phyloP scores from a whole-genome alignment of 2,329 filamentous ascomycete genomes.

The Tolypocladium guangdongense region DNA sequence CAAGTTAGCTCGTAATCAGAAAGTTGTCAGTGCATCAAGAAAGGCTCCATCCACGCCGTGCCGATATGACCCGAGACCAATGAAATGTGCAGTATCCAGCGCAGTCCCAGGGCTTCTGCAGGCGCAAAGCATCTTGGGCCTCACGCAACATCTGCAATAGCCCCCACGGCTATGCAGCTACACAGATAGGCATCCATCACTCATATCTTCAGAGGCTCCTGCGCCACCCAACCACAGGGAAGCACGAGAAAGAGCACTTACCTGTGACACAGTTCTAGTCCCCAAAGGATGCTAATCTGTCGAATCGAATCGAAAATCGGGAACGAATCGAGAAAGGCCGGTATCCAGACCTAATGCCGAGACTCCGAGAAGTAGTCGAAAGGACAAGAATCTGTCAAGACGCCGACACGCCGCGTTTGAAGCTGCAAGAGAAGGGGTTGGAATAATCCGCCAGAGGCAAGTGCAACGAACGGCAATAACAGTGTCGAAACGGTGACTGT shows the following conservation, averaged over 20 bases:
- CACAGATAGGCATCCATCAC: too few relatives aligned
- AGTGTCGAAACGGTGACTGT: slow-evolving; percentile 8
- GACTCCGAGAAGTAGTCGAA: slow-evolving; percentile 26
- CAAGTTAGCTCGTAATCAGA: neutral
- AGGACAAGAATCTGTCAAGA: slow-evolving; percentile 25
- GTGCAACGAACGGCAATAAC: slow-evolving; percentile 5
- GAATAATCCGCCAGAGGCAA: slow-evolving; percentile 9
- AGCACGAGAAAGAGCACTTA: neutral
- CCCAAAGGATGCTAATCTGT: slow-evolving; percentile 15
- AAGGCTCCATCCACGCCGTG: too few relatives aligned
- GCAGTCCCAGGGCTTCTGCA: too few relatives aligned
- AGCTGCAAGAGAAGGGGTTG: slow-evolving; percentile 21
- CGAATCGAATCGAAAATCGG: slow-evolving; percentile 18
- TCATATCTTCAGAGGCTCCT: too few relatives aligned
- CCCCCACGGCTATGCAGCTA: too few relatives aligned
- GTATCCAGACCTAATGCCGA: slow-evolving; percentile 24
- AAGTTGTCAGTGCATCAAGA: neutral
- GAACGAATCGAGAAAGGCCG: slow-evolving; percentile 22
- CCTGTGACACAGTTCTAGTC: slow-evolving; percentile 6
- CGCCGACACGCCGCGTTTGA: slow-evolving; percentile 27
- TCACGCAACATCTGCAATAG: too few relatives aligned
- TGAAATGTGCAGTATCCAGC: too few relatives aligned
- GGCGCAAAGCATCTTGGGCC: too few relatives aligned
- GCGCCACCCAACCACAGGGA: too few relatives aligned
- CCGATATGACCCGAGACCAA: too few relatives aligned